Conservation (phyloP, 2,329 filamentous ascomycete genomes). For the Fusarium pseudonygamai region DNA sequence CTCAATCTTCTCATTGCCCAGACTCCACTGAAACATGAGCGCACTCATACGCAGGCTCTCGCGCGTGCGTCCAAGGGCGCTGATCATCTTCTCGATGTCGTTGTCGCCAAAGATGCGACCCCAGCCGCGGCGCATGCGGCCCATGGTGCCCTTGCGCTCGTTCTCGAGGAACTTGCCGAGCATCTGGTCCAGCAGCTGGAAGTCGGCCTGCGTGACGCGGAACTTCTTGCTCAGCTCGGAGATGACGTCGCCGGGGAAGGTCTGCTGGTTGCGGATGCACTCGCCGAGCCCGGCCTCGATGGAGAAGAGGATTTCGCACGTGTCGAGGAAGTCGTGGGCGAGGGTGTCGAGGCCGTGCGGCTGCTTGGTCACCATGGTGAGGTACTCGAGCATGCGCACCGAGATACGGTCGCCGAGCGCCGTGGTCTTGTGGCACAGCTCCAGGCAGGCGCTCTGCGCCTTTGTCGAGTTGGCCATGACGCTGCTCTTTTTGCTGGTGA, state of each 20-base stretch:
- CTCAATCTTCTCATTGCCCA: constrained; percentile 67
- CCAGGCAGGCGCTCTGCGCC: constrained; percentile 47
- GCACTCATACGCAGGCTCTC: constrained; percentile 72
- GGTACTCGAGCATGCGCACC: constrained; percentile 71
- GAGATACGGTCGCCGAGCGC: constrained; percentile 70
- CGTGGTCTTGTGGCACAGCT: constrained; percentile 67
- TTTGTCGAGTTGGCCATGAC: constrained; percentile 40
- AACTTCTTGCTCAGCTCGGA: constrained; percentile 73
- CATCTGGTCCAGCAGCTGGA: constrained; percentile 71
- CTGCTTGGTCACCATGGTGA: constrained; percentile 64
- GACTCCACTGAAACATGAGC: constrained; percentile 71
- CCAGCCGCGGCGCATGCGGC: constrained; percentile 68
- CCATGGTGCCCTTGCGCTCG: constrained; percentile 68
- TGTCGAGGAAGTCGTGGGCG: constrained; percentile 73
- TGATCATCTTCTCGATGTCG: constrained; percentile 68
- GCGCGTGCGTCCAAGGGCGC: constrained; percentile 65
- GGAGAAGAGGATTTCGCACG: constrained; percentile 72
- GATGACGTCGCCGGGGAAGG: constrained; percentile 68
- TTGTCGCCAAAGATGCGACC: constrained; percentile 70
- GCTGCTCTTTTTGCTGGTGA: constrained; percentile 36
- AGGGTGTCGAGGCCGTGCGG: constrained; percentile 66
- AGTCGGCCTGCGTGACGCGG: constrained; percentile 67
- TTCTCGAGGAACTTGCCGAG: constrained; percentile 69
- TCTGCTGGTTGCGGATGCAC: constrained; percentile 58
- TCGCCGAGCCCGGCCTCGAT: constrained; percentile 73